phyloP scores from a whole-genome alignment of 2,329 filamentous ascomycete species.

The Metarhizium album region DNA sequence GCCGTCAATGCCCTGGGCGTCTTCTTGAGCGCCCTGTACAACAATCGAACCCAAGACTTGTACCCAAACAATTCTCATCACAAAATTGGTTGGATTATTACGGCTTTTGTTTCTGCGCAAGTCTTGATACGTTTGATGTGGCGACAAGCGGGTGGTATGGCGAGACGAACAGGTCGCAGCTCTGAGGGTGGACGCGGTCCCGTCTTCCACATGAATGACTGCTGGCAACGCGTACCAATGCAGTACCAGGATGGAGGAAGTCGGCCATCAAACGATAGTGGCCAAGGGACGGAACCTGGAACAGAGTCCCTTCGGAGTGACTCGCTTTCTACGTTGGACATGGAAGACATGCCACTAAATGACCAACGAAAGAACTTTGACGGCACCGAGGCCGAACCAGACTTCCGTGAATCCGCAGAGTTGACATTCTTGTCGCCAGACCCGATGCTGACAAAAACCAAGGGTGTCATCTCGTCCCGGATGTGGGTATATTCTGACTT shows the following conservation, averaged over 20 bases:
- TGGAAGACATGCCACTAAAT: conserved; percentile 27
- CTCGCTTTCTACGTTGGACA: conserved; percentile 47
- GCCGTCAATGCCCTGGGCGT: conserved; percentile 53
- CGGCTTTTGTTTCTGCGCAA: conserved; percentile 61
- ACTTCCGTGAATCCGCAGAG: conserved; percentile 15
- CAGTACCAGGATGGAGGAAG: conserved; percentile 33
- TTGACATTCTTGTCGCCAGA: conserved; percentile 29
- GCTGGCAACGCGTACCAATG: neutral
- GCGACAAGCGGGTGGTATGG: conserved; percentile 32
- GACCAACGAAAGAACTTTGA: conserved; percentile 36
- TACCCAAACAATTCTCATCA: conserved; percentile 84
- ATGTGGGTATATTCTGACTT: conserved; percentile 48
- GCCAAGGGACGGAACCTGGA: conserved; percentile 61
- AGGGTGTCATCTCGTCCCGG: conserved; percentile 42
- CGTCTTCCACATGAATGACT: conserved; percentile 36
- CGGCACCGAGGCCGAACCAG: conserved; percentile 35
- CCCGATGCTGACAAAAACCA: conserved; percentile 42
- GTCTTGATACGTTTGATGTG: conserved; percentile 57
- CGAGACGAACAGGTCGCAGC: neutral
- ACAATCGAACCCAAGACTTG: conserved; percentile 70
- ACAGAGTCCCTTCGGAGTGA: conserved; percentile 56
- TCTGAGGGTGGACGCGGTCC: conserved; percentile 43
- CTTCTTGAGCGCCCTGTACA: conserved; percentile 60
- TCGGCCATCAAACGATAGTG: conserved; percentile 60
- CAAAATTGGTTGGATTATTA: conserved; percentile 77